Percentiles rank a stretch among this genome's conserved stretches.
These are phyloP conservation scores for Aureobasidium sp. DNA, from an alignment of 2,329 filamentous ascomycete species.

Conservation along the genomic window DNA sequence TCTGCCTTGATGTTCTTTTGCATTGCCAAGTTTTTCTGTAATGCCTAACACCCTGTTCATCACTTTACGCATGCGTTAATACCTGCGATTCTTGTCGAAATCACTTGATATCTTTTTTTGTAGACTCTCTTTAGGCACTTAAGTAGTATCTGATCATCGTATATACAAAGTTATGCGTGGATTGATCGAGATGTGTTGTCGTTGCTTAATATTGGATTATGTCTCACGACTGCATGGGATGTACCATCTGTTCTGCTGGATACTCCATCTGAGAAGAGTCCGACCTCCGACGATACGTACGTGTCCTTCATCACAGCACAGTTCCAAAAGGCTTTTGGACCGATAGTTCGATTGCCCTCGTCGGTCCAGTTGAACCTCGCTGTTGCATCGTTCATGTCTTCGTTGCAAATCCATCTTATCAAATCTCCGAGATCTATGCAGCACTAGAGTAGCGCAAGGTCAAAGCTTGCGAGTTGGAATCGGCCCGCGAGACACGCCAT, in stretches of 20 bases:
- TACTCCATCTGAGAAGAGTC: too few species aligned
- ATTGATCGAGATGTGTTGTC: too few species aligned
- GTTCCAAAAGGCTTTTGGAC: too few species aligned
- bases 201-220: too few species aligned
- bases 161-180: background rate
- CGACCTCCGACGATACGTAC: too few species aligned
- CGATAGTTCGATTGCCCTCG: too few species aligned
- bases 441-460: background rate
- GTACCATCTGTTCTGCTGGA: too few species aligned
- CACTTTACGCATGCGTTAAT: background rate
- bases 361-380: background rate
- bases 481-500: background rate
- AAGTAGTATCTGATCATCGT: background rate
- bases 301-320: too few species aligned
- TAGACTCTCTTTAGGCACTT: background rate
- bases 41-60: background rate
- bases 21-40: background rate
- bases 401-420: background rate
- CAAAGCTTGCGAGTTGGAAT: background rate
- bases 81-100: too few species aligned
- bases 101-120: background rate
- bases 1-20: background rate
- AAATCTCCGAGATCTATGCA: slow-evolving; percentile 9
- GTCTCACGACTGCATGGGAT: too few species aligned
- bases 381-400: background rate